A percentile compares a stretch with the other conserved stretches of the same genome.
Conservation (phyloP, 2,329 filamentous ascomycete genomes). For the Xylariomycetidae sp. region DNA sequence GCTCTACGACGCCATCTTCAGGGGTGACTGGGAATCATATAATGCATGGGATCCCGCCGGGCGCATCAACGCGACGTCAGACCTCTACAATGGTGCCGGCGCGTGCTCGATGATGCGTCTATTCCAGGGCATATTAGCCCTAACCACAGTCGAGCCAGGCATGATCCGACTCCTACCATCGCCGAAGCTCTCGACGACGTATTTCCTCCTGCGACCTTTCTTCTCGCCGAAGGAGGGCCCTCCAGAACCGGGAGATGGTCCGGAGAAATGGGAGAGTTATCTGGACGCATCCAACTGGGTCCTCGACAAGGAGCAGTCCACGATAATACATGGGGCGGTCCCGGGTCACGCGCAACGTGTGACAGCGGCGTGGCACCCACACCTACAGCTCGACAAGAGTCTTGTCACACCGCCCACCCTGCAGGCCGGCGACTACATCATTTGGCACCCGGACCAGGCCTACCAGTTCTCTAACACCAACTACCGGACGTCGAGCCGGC, state of each 20-base stretch:
- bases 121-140: slow-evolving; percentile 53
- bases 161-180: slow-evolving; percentile 44
- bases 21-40: slow-evolving; percentile 51
- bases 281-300: slow-evolving; percentile 37
- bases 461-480: slow-evolving; percentile 45
- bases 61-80: slow-evolving; percentile 48
- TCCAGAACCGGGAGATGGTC: slow-evolving; percentile 27
- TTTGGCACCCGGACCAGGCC: slow-evolving; percentile 55
- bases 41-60: slow-evolving; percentile 52
- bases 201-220: slow-evolving; percentile 48
- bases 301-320: slow-evolving; percentile 45
- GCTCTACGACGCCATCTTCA: slow-evolving; percentile 50
- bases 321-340: slow-evolving; percentile 54
- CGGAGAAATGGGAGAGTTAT: slow-evolving; percentile 43
- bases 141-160: slow-evolving; percentile 46
- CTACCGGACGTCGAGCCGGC: slow-evolving; percentile 28
- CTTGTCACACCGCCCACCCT: slow-evolving; percentile 52
- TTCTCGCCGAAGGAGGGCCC: slow-evolving; percentile 42
- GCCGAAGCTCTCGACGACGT: slow-evolving; percentile 43
- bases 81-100: slow-evolving; percentile 54
- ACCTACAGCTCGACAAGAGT: slow-evolving; percentile 47
- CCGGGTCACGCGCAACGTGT: slow-evolving; percentile 55
- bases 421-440: slow-evolving; percentile 52
- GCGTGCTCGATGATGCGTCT: slow-evolving; percentile 56
- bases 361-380: slow-evolving; percentile 54